These are phyloP conservation scores for Buxus sempervirens DNA, from an alignment of 164 flowering plant species.

Conservation along the genomic window DNA sequence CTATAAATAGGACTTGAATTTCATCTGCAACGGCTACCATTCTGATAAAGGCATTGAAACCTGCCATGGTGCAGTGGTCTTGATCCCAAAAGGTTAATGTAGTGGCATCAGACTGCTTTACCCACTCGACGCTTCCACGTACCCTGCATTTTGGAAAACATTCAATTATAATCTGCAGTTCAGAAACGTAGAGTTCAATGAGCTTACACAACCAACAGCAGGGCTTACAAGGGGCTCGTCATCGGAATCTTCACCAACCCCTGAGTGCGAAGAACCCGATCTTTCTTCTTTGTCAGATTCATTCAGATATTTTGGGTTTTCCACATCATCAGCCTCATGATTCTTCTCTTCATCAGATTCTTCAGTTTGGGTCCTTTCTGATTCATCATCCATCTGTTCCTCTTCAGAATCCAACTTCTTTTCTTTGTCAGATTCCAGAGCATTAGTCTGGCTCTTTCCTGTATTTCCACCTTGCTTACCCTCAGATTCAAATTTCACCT, in stretches of 20 bases:
- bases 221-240: constrained; percentile 72
- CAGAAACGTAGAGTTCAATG: background rate
- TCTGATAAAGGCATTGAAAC: no score
- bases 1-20: background rate
- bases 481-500: constrained; percentile 19
- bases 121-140: constrained; percentile 50
- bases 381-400: background rate
- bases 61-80: no score
- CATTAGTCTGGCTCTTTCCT: constrained; percentile 19
- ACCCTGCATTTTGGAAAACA: constrained; percentile 41
- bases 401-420: background rate
- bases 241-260: constrained; percentile 48
- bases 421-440: constrained; percentile 9
- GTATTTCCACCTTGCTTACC: constrained; percentile 17
- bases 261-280: constrained; percentile 19
- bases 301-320: constrained; percentile 4
- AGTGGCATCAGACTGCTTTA: constrained; percentile 19
- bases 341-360: constrained; percentile 11
- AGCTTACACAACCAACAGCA: background rate
- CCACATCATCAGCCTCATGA: constrained; percentile 18
- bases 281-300: constrained; percentile 11
- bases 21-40: background rate
- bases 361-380: constrained; percentile 5
- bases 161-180: background rate
- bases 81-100: no score